These are phyloP conservation scores for Flammula alnicola DNA, from an alignment of 1,284 basidiomycete genomes.

Conservation along the genomic window DNA sequence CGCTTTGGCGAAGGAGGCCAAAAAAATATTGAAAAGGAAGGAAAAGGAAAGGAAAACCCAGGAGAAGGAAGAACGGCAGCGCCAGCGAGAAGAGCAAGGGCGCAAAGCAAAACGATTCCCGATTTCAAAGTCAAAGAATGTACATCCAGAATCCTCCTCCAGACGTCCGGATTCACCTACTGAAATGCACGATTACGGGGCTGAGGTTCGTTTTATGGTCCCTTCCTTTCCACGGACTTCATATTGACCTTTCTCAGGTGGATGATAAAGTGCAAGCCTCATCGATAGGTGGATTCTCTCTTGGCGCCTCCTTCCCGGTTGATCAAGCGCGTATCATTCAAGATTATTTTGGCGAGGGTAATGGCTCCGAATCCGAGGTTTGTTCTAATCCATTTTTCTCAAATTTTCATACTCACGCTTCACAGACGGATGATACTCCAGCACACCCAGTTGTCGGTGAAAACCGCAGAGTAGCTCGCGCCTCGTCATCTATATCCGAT, in stretches of 20 bases:
- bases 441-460: neutral
- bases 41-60: slow-evolving; percentile 31
- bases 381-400: neutral
- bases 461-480: neutral
- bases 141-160: neutral
- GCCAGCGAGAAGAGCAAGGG: slow-evolving; percentile 12
- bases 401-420: neutral
- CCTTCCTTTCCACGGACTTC: neutral
- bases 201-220: slow-evolving; percentile 1
- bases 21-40: slow-evolving; percentile 25
- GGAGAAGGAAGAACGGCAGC: slow-evolving; percentile 30
- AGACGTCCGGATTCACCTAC: neutral
- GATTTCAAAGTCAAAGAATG: neutral
- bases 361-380: slow-evolving; percentile 3
- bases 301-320: neutral
- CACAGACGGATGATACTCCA: neutral
- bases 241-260: neutral
- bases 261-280: neutral
- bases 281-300: neutral
- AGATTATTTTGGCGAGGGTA: slow-evolving; percentile 2
- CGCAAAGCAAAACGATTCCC: slow-evolving; percentile 17
- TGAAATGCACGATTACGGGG: neutral
- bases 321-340: neutral
- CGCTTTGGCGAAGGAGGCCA: slow-evolving; percentile 34
- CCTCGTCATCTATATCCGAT: slow-evolving; percentile 1